Conservation (phyloP, 202 grass and related monocot species). For the Carex sylvatica region DNA sequence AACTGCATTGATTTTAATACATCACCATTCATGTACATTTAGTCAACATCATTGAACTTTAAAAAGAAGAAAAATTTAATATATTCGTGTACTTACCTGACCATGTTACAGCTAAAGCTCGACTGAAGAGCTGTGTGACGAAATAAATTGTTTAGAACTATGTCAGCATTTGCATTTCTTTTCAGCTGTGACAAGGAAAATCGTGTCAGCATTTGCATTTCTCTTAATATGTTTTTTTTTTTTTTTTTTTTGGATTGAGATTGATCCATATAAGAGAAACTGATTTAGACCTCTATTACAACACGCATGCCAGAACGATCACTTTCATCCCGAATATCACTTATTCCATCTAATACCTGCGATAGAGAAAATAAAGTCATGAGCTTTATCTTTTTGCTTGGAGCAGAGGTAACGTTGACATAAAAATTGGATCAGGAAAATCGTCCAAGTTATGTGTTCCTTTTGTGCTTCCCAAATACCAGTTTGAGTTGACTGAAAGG, state of each 20-base stretch:
- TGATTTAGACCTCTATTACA: constrained; percentile 80
- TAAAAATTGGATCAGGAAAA: not conserved
- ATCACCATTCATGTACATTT: constrained; percentile 15
- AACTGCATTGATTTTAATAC: constrained; percentile 14
- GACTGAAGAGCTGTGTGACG: constrained; percentile 93
- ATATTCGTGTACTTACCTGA: constrained; percentile 59
- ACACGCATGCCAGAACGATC: constrained; percentile 95
- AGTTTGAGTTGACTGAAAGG: not conserved
- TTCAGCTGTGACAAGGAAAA: constrained; percentile 59
- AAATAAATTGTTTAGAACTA: constrained; percentile 89
- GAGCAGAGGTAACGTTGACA: not conserved
- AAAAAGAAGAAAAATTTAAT: not conserved
- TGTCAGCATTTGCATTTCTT: constrained; percentile 66
- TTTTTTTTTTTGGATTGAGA: not conserved
- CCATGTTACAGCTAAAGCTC: constrained; percentile 99
- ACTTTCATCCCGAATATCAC: constrained; percentile 96
- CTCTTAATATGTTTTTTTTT: not conserved
- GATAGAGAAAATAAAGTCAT: constrained; percentile 19
- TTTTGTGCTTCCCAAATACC: not conserved
- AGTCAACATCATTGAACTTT: constrained; percentile 12
- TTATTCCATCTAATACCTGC: constrained; percentile 92
- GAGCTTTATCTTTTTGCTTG: not conserved
- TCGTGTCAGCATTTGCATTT: constrained; percentile 14
- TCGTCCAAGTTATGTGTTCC: not conserved
- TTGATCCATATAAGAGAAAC: constrained; percentile 15